phyloP scores from a whole-genome alignment of 768 basidiomycete genomes.

The Auricularia sp. region DNA sequence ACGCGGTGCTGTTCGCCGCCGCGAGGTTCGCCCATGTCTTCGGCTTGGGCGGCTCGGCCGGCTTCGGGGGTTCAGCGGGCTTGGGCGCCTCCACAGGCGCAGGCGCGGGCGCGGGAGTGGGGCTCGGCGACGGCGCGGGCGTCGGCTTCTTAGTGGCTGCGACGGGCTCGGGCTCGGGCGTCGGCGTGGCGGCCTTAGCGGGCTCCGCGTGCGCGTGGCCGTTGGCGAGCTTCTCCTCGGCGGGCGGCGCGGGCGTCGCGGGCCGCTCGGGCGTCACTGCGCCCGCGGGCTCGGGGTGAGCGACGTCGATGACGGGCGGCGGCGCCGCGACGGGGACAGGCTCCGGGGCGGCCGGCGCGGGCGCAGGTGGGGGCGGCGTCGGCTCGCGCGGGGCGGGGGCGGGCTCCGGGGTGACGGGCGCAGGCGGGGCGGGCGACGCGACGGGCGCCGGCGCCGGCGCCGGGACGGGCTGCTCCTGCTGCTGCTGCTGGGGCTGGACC shows the following conservation, averaged over 20 bases:
- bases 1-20: constrained; percentile 69
- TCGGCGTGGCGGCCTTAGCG: constrained; percentile 15
- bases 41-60: constrained; percentile 40
- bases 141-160: constrained; percentile 11
- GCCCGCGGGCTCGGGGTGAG: constrained; percentile 25
- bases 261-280: constrained; percentile 19
- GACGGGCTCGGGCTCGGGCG: constrained; percentile 19
- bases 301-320: constrained; percentile 32
- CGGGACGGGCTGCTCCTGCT: constrained; percentile 29
- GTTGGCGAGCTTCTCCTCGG: constrained; percentile 15
- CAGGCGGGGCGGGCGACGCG: not conserved
- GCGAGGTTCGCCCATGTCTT: constrained; percentile 92
- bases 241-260: constrained; percentile 24
- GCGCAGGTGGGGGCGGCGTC: constrained; percentile 8
- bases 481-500: constrained; percentile 9
- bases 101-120: constrained; percentile 17
- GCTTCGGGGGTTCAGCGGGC: constrained; percentile 24
- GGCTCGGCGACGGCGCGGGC: constrained; percentile 12
- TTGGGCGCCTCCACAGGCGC: constrained; percentile 16
- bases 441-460: constrained; percentile 17
- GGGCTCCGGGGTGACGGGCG: constrained; percentile 3
- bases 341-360: constrained; percentile 28
- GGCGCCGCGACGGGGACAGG: constrained; percentile 34
- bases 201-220: constrained; percentile 21
- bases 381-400: constrained; percentile 10